A percentile compares a stretch with the other conserved stretches of the same genome.
phyloP scores from a whole-genome alignment of 225 moss, liverwort and hornwort genomes.

The Physcomitrellopsis africana region DNA sequence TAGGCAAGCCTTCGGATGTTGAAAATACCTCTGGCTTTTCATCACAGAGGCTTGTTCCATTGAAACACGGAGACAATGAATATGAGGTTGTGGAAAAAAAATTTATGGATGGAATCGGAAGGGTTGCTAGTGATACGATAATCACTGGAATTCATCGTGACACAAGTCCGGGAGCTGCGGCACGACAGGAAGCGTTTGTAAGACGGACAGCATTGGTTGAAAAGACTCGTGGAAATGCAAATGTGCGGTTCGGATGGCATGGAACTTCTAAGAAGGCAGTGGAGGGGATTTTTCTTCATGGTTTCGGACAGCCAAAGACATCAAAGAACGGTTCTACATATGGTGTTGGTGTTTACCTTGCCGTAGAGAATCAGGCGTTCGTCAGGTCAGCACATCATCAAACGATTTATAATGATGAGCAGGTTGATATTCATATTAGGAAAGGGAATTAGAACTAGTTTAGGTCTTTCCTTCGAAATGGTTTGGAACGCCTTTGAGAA shows the following conservation, averaged over 20 bases:
- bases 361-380: slow-evolving; percentile 54
- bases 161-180: slow-evolving; percentile 33
- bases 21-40: neutral
- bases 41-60: slow-evolving; percentile 31
- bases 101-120: slow-evolving; percentile 50
- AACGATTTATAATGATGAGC: neutral
- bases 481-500: neutral
- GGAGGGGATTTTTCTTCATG: slow-evolving; percentile 55
- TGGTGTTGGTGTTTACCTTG: slow-evolving; percentile 67
- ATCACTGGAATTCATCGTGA: slow-evolving; percentile 63
- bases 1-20: slow-evolving; percentile 15
- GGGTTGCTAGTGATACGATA: slow-evolving; percentile 27
- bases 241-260: slow-evolving; percentile 64
- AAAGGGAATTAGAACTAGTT: neutral
- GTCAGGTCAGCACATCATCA: slow-evolving; percentile 42
- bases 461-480: neutral
- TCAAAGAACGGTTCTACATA: slow-evolving; percentile 64
- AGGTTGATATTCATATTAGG: neutral
- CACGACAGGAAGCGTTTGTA: slow-evolving; percentile 51
- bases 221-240: slow-evolving; percentile 53
- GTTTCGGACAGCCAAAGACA: slow-evolving; percentile 64
- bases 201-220: slow-evolving; percentile 45
- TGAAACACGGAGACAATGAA: slow-evolving; percentile 37
- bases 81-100: slow-evolving; percentile 42
- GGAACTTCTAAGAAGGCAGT: slow-evolving; percentile 63